A percentile compares a stretch with the other conserved stretches of the same genome.
phyloP scores from a whole-genome alignment of 306 rosid species.

The Potentilla sterilis region DNA sequence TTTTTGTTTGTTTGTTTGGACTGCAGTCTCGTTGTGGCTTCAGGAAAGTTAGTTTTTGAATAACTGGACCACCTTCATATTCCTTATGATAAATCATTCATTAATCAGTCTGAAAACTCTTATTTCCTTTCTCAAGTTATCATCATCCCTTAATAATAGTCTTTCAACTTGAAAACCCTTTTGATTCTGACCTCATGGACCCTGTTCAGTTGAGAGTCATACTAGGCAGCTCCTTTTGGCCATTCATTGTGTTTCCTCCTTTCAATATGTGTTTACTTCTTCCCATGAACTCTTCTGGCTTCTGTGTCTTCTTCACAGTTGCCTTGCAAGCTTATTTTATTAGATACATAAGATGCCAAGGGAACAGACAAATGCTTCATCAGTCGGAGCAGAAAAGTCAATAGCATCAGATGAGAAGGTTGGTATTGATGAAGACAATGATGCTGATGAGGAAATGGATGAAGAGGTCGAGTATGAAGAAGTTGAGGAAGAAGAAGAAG shows the following conservation, averaged over 20 bases:
- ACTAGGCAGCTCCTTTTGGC: slow-evolving; percentile 63
- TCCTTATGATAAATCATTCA: slow-evolving; percentile 37
- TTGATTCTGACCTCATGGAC: slow-evolving; percentile 52
- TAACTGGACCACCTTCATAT: slow-evolving; percentile 44
- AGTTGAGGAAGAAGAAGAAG: slow-evolving; percentile 85
- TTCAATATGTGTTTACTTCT: slow-evolving; percentile 76
- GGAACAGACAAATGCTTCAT: slow-evolving; percentile 61
- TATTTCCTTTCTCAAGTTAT: slow-evolving; percentile 46
- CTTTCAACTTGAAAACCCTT: slow-evolving; percentile 48
- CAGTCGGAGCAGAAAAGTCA: slow-evolving; percentile 64
- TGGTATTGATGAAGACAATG: slow-evolving; percentile 63
- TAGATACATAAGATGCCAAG: slow-evolving; percentile 83
- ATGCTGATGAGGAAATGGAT: slow-evolving; percentile 74
- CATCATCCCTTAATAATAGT: slow-evolving; percentile 47
- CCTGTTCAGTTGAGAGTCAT: slow-evolving; percentile 53
- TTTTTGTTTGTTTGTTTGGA: slow-evolving; percentile 33
- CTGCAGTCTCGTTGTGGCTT: slow-evolving; percentile 38
- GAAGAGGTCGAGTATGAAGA: slow-evolving; percentile 90
- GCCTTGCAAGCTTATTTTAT: slow-evolving; percentile 76
- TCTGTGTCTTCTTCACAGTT: slow-evolving; percentile 97
- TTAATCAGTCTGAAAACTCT: slow-evolving; percentile 21
- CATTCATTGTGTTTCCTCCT: slow-evolving; percentile 76
- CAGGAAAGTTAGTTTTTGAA: slow-evolving; percentile 42
- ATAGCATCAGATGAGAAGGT: slow-evolving; percentile 72
- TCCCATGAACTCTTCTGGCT: slow-evolving; percentile 98